Evolutionary conservation across 345 rosid species (phyloP), one percentile per base, ranked within the genome.

Genomic region (Isatis tinctoria): DNA sequence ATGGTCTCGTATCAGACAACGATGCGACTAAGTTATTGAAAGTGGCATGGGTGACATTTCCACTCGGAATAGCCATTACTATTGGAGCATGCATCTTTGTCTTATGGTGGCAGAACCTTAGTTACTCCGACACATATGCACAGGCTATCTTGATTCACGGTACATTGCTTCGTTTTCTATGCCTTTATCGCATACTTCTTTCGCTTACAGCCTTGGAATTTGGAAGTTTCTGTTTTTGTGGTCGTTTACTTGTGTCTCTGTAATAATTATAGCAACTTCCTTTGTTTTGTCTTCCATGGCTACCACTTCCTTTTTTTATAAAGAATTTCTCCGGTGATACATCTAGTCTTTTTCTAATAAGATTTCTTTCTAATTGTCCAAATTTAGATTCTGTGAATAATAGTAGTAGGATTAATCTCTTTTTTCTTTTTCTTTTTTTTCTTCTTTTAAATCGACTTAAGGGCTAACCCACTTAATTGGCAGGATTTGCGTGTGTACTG

Each of bases 121-220:
- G 78, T 72, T 72, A 54, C 69, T 82, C 89, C 37, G 82, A 86
- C 35, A 82, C 93, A 20, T 88, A 89, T 73, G 92, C 86, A 0
- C 88, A 82, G 57, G 98, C 96, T 48, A 90, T 96, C 75, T 76
- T 90, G 73, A 89, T 96, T 72, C 86, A 96, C 69, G 98, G 99
- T 92, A 87, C 53, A 40, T 26, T 27, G 16, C 12, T 57, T 64
- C 5, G 9, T 53, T 36, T 12, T 43, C 32, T 56, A 14, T 65
- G 41, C 57, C 48, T 32, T 58, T 53, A 10, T 39, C 57, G 35
- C 68, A 11, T 60, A 52, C 41, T 57, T 75, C 22, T 30, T 30
- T 67, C 1, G 35, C 35, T 59, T 30, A 67, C 62, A 39, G 33
- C 35, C 43, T 39, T 58, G 14, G 53, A 28, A 48, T 67, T 16